Conservation (phyloP, 345 rosid species). For the Eucalyptus leucophloia region DNA sequence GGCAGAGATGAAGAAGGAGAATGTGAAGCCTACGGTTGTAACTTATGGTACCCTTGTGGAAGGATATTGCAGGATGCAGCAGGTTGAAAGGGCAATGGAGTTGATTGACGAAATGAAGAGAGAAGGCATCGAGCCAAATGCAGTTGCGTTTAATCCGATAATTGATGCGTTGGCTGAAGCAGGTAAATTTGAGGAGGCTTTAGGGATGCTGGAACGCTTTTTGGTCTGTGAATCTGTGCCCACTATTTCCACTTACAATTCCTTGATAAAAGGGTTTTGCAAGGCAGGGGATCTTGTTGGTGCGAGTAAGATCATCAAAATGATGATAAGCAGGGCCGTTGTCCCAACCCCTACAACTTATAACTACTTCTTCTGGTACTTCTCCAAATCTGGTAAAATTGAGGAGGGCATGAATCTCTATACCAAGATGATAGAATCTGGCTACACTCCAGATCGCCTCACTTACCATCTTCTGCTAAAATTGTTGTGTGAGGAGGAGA, state of each 20-base stretch:
- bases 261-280: conserved; percentile 67
- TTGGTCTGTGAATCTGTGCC: conserved; percentile 59
- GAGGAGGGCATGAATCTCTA: conserved; percentile 76
- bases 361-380: conserved; percentile 70
- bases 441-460: conserved; percentile 52
- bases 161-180: conserved; percentile 77
- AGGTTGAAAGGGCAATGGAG: conserved; percentile 49
- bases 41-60: conserved; percentile 76
- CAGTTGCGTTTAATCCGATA: conserved; percentile 51
- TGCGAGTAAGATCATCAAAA: conserved; percentile 62
- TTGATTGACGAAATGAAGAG: conserved; percentile 60
- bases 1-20: conserved; percentile 46
- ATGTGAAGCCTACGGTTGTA: conserved; percentile 46
- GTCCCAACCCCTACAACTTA: conserved; percentile 64
- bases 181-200: conserved; percentile 56
- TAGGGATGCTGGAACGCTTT: conserved; percentile 60
- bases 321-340: conserved; percentile 60
- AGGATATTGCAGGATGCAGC: conserved; percentile 69
- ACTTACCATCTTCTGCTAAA: conserved; percentile 76
- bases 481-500: conserved; percentile 70
- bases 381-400: conserved; percentile 35
- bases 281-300: conserved; percentile 60
- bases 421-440: conserved; percentile 65
- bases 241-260: conserved; percentile 61
- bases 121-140: conserved; percentile 47